Conservation (phyloP, 2,329 filamentous ascomycete species). For the Juglanconis juglandina region DNA sequence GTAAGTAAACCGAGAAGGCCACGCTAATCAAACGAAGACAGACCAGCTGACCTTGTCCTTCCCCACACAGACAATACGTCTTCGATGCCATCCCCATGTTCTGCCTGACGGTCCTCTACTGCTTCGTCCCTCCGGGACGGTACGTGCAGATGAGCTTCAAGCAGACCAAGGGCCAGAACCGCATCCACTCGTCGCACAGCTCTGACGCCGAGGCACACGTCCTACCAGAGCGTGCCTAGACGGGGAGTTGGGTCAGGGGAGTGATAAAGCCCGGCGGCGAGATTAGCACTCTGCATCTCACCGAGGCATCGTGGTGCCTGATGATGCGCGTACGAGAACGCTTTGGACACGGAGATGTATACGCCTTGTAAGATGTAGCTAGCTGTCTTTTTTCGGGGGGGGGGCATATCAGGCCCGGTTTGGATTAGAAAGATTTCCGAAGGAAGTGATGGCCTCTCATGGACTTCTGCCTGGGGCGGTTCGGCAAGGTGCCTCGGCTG, state of each 20-base stretch:
- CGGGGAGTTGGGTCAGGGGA: not conserved
- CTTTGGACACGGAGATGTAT: too few species aligned
- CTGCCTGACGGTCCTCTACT: conserved; percentile 26
- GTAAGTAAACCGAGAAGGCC: conserved; percentile 22
- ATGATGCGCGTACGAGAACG: too few species aligned
- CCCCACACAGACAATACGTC: conserved; percentile 24
- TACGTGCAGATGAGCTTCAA: conserved; percentile 31
- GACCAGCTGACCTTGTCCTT: conserved; percentile 10
- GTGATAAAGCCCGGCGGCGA: not conserved
- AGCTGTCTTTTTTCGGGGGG: too few species aligned
- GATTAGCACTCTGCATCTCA: not conserved
- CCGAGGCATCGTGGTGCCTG: not conserved
- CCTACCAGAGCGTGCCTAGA: not conserved
- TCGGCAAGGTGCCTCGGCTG: not conserved
- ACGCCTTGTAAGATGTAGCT: too few species aligned
- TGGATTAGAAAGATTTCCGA: not conserved
- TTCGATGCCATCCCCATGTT: conserved; percentile 32
- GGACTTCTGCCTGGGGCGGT: not conserved
- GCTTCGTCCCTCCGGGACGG: conserved; percentile 27
- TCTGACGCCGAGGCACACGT: conserved; percentile 6
- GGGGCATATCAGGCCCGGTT: not conserved
- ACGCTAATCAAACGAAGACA: too few species aligned
- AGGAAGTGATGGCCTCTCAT: not conserved
- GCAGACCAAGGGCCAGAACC: conserved; percentile 22
- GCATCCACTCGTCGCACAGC: not conserved